A percentile compares a stretch with the other conserved stretches of the same genome.
Evolutionary conservation across 2,329 filamentous ascomycete species (phyloP).

Genomic region (Tricladium varicosporioides): DNA sequence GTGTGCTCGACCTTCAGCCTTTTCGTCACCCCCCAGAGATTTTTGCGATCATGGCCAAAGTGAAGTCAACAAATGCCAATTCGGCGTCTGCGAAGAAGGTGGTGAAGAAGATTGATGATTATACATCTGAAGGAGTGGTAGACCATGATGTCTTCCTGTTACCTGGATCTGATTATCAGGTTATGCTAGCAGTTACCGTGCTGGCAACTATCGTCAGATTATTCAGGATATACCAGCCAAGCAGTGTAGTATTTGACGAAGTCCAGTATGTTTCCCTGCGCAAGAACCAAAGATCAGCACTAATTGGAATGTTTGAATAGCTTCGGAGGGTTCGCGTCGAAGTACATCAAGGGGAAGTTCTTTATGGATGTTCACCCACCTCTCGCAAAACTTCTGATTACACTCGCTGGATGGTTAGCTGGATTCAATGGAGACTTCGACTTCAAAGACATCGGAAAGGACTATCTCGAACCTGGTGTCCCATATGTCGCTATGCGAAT

Average conservation of each 20-base stretch:
- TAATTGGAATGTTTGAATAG: conserved; percentile 43
- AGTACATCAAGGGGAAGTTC: conserved; percentile 99
- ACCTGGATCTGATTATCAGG: conserved; percentile 77
- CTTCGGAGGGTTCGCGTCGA: conserved; percentile 96
- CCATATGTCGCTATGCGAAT: conserved; percentile 98
- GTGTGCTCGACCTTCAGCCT: neutral
- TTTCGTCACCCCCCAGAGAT: conserved; percentile 8
- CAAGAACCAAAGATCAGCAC: conserved; percentile 7
- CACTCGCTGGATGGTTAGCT: conserved; percentile 88
- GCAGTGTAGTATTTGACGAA: conserved; percentile 97
- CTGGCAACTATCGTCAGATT: conserved; percentile 78
- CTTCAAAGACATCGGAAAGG: conserved; percentile 99
- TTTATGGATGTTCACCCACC: conserved; percentile 99
- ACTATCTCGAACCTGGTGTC: conserved; percentile 91
- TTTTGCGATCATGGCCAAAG: conserved; percentile 27
- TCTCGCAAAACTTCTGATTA: conserved; percentile 93
- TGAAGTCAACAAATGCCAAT: conserved; percentile 9
- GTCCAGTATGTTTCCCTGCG: conserved; percentile 75
- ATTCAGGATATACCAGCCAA: conserved; percentile 94
- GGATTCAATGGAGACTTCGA: conserved; percentile 96
- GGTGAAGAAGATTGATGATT: conserved; percentile 46
- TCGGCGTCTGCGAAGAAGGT: conserved; percentile 8
- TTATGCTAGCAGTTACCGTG: conserved; percentile 69
- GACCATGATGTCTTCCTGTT: conserved; percentile 93
- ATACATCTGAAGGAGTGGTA: conserved; percentile 74